Conservation (phyloP, 192 early-diverging fungal species). For the Coemansia sp. region DNA sequence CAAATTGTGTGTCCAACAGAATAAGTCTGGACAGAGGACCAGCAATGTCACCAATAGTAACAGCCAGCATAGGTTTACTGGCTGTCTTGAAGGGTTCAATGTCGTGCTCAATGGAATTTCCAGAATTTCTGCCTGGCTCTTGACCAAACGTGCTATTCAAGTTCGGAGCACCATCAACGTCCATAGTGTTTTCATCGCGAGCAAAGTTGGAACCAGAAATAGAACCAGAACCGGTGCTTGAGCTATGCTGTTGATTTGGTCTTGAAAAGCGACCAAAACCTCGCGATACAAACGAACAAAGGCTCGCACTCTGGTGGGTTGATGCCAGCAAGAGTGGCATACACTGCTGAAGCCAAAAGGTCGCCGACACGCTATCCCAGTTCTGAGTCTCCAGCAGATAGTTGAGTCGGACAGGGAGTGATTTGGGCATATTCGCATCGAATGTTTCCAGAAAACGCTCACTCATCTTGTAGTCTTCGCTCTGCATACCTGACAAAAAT, state of each 20-base stretch:
- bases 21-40: constrained; percentile 65
- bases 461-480: constrained; percentile 77
- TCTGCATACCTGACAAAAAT: constrained; percentile 88
- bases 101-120: background rate
- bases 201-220: background rate
- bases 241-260: background rate
- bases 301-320: constrained; percentile 41
- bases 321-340: constrained; percentile 82
- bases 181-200: constrained; percentile 3
- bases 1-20: constrained; percentile 64
- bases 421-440: constrained; percentile 71
- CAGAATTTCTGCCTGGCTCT: background rate
- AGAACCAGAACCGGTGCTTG: background rate
- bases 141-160: background rate
- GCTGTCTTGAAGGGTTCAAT: background rate
- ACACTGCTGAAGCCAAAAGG: constrained; percentile 94
- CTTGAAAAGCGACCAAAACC: constrained; percentile 1
- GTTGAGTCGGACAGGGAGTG: constrained; percentile 73
- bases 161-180: background rate
- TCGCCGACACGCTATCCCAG: constrained; percentile 84
- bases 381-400: constrained; percentile 92
- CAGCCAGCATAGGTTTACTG: background rate
- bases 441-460: constrained; percentile 79
- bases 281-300: constrained; percentile 15
- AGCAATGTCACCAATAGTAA: constrained; percentile 47